These are phyloP conservation scores for Picea abies DNA, from an alignment of 83 land plant species.

Conservation along the genomic window DNA sequence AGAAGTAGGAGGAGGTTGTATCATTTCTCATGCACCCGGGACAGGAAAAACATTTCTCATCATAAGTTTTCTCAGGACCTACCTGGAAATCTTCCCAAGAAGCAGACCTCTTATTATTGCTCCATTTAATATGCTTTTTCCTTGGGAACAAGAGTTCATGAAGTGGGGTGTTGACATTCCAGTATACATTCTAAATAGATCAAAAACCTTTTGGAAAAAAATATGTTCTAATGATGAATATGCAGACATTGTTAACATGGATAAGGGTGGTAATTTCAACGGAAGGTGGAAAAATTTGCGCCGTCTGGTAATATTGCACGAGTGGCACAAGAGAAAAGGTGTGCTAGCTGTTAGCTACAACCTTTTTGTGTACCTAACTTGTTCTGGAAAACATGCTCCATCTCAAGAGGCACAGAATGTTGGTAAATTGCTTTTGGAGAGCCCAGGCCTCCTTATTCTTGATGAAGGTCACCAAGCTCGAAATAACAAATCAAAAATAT, in stretches of 20 bases:
- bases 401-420: constrained; percentile 8
- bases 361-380: constrained; percentile 45
- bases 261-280: constrained; percentile 4
- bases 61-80: constrained; percentile 60
- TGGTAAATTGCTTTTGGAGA: constrained; percentile 47
- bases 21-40: constrained; percentile 93
- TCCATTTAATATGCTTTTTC: constrained; percentile 61
- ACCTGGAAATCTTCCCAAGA: constrained; percentile 39
- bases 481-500: constrained; percentile 31
- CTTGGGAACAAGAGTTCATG: constrained; percentile 66
- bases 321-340: constrained; percentile 53
- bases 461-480: constrained; percentile 89
- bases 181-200: constrained; percentile 48
- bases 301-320: constrained; percentile 43
- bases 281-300: background rate
- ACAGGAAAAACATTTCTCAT: constrained; percentile 81
- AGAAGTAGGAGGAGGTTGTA: constrained; percentile 53
- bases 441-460: constrained; percentile 58
- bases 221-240: constrained; percentile 18
- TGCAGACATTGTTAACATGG: background rate
- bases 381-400: background rate
- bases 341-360: constrained; percentile 63
- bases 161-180: constrained; percentile 66
- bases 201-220: constrained; percentile 35
- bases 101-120: constrained; percentile 72